A percentile compares a stretch with the other conserved stretches of the same genome.
Conservation (phyloP, 164 flowering plant species). For the Vitis vinifera region ASM3070453v1 NC_081819.1:23418501-23419000, state of each 20-base stretch:
- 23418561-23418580: neutral
- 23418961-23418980: neutral
- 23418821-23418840: neutral
- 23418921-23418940: neutral
- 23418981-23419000: neutral
- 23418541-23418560: slow-evolving; percentile 3
- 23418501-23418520: slow-evolving; percentile 97
- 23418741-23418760: slow-evolving; percentile 12
- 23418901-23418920: neutral
- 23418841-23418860: neutral
- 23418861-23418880: neutral
- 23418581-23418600: neutral
- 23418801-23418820: neutral
- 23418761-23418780: neutral
- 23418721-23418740: slow-evolving; percentile 73
- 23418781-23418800: neutral
- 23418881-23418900: neutral
- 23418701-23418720: slow-evolving; percentile 87
- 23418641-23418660: slow-evolving; percentile 96
- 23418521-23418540: slow-evolving; percentile 17
- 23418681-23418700: slow-evolving; percentile 52
- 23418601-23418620: slow-evolving; percentile 85
- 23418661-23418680: slow-evolving; percentile 71
- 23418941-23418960: neutral
- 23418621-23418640: slow-evolving; percentile 98